Evolutionary conservation across 371 early-diverging fungal species (phyloP).

Genomic region (Sporodiniella umbellata): DNA sequence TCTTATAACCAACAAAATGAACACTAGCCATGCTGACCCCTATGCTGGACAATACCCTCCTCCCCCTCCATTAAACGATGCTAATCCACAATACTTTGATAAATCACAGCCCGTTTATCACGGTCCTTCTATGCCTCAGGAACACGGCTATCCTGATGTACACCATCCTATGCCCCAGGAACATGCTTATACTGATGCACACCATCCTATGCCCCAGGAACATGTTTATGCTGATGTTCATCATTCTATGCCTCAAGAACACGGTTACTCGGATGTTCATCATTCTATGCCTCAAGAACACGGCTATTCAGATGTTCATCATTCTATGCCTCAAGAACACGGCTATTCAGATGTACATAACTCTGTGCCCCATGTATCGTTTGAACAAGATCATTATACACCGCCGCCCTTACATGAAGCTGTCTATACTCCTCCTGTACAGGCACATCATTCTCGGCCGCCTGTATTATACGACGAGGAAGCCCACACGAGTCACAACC

Average conservation of each 20-base stretch:
- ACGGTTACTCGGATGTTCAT: neutral
- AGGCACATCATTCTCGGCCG: neutral
- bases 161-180: neutral
- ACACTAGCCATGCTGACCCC: conserved; percentile 18
- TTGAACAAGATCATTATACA: conserved; percentile 1
- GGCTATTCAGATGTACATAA: neutral
- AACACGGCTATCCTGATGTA: neutral
- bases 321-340: neutral
- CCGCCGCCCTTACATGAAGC: conserved; percentile 3
- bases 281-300: neutral
- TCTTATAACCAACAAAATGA: no score
- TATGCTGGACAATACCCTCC: conserved; percentile 35
- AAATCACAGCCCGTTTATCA: neutral
- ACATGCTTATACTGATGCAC: neutral
- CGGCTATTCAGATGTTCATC: neutral
- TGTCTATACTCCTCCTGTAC: conserved; percentile 1
- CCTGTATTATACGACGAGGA: conserved; percentile 5
- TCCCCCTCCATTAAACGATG: conserved; percentile 18
- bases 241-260: neutral
- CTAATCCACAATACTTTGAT: neutral
- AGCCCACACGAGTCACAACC: neutral
- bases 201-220: neutral
- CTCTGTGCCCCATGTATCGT: neutral
- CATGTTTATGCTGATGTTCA: neutral
- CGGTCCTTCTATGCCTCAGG: neutral